Percentiles rank a stretch among this genome's conserved stretches.
phyloP scores from a whole-genome alignment of 2,329 filamentous ascomycete species.

The Stagonosporopsis rhizophila region DNA sequence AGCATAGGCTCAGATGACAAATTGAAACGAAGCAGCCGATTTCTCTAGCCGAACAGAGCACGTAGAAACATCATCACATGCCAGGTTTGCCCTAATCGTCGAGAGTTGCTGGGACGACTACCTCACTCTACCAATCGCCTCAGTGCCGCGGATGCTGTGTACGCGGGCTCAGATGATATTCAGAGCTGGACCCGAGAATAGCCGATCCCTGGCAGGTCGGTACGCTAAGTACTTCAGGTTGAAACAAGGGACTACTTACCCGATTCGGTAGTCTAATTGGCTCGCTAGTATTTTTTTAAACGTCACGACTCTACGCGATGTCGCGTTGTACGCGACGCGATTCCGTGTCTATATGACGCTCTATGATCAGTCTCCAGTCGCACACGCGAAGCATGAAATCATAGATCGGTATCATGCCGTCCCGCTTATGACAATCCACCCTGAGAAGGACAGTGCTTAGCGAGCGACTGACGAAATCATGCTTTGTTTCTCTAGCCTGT shows the following conservation, averaged over 20 bases:
- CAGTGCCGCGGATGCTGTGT: not conserved
- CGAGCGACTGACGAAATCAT: not conserved
- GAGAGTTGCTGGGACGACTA: not conserved
- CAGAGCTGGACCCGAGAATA: not conserved
- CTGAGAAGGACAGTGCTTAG: not conserved
- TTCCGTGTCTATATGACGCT: not conserved
- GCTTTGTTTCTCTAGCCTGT: too few species aligned
- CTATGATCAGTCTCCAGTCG: not conserved
- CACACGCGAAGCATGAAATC: not conserved
- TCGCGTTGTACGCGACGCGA: not conserved
- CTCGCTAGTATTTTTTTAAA: not conserved
- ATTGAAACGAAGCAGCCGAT: not conserved
- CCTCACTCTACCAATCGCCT: not conserved
- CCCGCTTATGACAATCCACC: not conserved
- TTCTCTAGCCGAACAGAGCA: not conserved
- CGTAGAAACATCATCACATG: not conserved
- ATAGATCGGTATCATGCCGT: not conserved
- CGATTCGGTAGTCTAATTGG: not conserved
- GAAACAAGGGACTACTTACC: not conserved
- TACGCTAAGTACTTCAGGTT: not conserved
- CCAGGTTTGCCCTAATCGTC: not conserved
- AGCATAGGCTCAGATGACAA: not conserved
- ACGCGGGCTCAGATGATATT: not conserved
- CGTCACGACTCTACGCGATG: slow-evolving; percentile 2
- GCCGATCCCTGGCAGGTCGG: not conserved